Conservation (phyloP, 1,284 basidiomycete genomes). For the Ustilago bromivora region DNA sequence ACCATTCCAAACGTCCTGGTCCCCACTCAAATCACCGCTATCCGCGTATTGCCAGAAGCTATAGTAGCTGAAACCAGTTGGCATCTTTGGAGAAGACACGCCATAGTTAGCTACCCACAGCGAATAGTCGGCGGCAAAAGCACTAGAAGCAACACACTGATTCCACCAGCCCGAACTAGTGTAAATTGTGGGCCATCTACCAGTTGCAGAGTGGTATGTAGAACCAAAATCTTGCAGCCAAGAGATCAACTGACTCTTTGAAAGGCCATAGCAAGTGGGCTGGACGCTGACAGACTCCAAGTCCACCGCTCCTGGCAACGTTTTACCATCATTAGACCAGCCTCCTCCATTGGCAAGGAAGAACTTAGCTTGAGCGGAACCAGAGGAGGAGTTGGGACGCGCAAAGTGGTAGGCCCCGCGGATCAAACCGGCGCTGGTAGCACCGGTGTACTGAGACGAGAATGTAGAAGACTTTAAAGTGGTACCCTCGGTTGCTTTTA, state of each 20-base stretch:
- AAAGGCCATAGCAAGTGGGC: conserved; percentile 74
- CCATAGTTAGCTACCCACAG: conserved; percentile 76
- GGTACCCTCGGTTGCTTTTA: conserved; percentile 80
- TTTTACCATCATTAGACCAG: conserved; percentile 52
- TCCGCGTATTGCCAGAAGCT: conserved; percentile 79
- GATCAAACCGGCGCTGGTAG: conserved; percentile 75
- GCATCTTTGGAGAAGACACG: conserved; percentile 59
- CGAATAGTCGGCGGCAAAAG: conserved; percentile 72
- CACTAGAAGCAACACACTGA: conserved; percentile 75
- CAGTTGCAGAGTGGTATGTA: conserved; percentile 75
- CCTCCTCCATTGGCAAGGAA: conserved; percentile 76
- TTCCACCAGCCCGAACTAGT: conserved; percentile 78
- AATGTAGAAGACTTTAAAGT: conserved; percentile 71
- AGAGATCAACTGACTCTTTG: conserved; percentile 74
- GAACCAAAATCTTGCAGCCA: conserved; percentile 74
- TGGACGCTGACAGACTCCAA: conserved; percentile 29
- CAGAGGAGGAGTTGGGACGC: conserved; percentile 70
- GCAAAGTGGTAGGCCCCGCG: conserved; percentile 77
- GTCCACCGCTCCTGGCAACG: conserved; percentile 62
- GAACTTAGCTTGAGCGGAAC: conserved; percentile 76
- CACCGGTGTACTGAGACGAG: conserved; percentile 74
- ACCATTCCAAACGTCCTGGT: conserved; percentile 72
- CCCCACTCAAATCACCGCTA: conserved; percentile 74
- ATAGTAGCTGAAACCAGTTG: conserved; percentile 66
- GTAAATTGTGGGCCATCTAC: conserved; percentile 74